These are phyloP conservation scores for Pseudopithomyces chartarum DNA, from an alignment of 2,329 filamentous ascomycete genomes.

Conservation along the genomic window DNA sequence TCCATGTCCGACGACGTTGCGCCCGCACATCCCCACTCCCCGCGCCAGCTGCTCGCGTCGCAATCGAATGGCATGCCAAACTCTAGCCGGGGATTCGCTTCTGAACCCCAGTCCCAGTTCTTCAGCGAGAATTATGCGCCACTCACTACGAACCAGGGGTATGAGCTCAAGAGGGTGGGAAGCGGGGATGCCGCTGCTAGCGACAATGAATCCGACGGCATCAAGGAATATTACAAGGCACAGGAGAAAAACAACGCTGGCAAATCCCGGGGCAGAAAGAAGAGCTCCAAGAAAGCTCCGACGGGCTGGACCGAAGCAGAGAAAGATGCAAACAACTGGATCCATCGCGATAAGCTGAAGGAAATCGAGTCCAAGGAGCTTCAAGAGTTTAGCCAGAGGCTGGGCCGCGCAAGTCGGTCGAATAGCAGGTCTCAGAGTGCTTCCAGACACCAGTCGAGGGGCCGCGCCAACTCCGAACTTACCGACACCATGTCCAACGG, in stretches of 20 bases:
- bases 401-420: conserved; percentile 49
- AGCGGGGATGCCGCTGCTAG: conserved; percentile 50
- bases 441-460: conserved; percentile 27
- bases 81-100: conserved; percentile 34
- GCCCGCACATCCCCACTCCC: conserved; percentile 27
- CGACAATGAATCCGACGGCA: conserved; percentile 53
- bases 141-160: conserved; percentile 41
- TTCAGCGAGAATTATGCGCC: conserved; percentile 30
- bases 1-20: conserved; percentile 43
- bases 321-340: conserved; percentile 74
- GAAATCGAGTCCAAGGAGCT: conserved; percentile 81
- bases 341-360: conserved; percentile 82
- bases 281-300: conserved; percentile 21
- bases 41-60: conserved; percentile 40
- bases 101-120: conserved; percentile 35
- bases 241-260: conserved; percentile 11
- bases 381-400: conserved; percentile 75
- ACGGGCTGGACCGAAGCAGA: conserved; percentile 30
- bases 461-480: conserved; percentile 40
- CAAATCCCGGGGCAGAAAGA: conserved; percentile 31
- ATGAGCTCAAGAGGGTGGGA: conserved; percentile 45
- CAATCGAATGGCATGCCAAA: conserved; percentile 42
- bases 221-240: conserved; percentile 51
- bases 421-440: conserved; percentile 44
- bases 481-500: conserved; percentile 26